Conservation (phyloP, 2,329 filamentous ascomycete genomes). For the Fusarium subtropicale region DNA sequence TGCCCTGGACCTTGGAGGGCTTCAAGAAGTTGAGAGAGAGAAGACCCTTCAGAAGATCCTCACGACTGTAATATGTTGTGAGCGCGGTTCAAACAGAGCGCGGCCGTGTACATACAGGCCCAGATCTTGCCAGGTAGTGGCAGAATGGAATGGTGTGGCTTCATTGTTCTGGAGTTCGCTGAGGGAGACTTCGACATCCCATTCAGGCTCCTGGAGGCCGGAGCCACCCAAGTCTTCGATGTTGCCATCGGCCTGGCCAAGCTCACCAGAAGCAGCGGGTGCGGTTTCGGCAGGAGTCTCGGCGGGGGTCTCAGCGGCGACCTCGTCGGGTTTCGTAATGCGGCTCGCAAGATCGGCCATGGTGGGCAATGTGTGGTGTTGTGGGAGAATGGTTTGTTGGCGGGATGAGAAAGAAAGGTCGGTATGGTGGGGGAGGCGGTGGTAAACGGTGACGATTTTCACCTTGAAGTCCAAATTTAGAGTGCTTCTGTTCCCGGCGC, state of each 20-base stretch:
- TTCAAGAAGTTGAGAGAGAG: conserved; percentile 88
- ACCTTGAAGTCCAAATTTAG: conserved; percentile 26
- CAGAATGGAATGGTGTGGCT: conserved; percentile 88
- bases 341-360: conserved; percentile 66
- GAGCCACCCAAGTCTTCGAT: conserved; percentile 59
- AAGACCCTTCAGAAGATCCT: conserved; percentile 79
- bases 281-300: conserved; percentile 35
- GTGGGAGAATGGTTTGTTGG: conserved; percentile 6
- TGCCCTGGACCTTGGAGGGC: conserved; percentile 98
- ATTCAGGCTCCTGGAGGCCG: conserved; percentile 76
- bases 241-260: conserved; percentile 55
- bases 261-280: conserved; percentile 39
- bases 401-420: conserved; percentile 26
- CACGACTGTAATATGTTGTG: conserved; percentile 46
- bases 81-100: conserved; percentile 5
- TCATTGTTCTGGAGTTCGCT: conserved; percentile 89
- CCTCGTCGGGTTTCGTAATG: conserved; percentile 60
- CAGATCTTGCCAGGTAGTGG: conserved; percentile 85
- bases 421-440: conserved; percentile 27
- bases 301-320: conserved; percentile 33
- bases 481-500: conserved; percentile 19
- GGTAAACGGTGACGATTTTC: conserved; percentile 34
- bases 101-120: conserved; percentile 70
- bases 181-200: conserved; percentile 92
- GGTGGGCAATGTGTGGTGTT: conserved; percentile 19